Evolutionary conservation across 331 rosid species (phyloP).

Genomic region (Acacia concinna): DNA sequence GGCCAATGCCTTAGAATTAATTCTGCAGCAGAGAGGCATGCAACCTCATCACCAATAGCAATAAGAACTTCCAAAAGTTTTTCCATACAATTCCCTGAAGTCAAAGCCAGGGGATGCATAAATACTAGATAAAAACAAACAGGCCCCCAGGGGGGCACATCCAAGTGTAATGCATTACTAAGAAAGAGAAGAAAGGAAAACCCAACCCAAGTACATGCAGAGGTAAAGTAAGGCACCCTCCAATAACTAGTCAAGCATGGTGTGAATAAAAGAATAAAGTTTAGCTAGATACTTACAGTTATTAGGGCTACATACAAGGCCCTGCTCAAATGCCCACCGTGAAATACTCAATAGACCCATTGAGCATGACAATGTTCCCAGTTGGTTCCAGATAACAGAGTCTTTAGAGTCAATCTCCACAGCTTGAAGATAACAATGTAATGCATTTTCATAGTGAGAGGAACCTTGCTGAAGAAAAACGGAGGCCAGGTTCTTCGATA

Average conservation of each 20-base stretch:
- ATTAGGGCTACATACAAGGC: conserved; percentile 93
- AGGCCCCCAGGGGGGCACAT: conserved; percentile 1
- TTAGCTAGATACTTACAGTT: conserved; percentile 67
- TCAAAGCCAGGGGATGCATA: conserved; percentile 22
- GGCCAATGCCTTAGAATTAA: conserved; percentile 99
- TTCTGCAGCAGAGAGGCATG: conserved; percentile 90
- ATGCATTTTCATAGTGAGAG: conserved; percentile 71
- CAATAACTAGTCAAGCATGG: conserved; percentile 14
- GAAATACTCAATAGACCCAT: conserved; percentile 87
- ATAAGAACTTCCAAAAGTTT: conserved; percentile 97
- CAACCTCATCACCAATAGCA: conserved; percentile 96
- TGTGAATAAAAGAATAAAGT: neutral
- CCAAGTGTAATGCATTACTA: conserved; percentile 23
- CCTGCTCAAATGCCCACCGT: conserved; percentile 99
- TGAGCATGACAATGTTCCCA: conserved; percentile 91
- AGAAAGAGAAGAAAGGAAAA: conserved; percentile 19
- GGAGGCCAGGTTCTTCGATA: conserved; percentile 86
- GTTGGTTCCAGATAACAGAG: conserved; percentile 96
- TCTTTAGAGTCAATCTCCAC: conserved; percentile 93
- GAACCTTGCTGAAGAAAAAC: conserved; percentile 95
- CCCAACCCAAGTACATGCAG: conserved; percentile 3
- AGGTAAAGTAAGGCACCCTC: conserved; percentile 7
- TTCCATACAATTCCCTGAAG: conserved; percentile 99
- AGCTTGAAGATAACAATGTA: conserved; percentile 94
- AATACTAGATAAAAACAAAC: neutral